Conservation (phyloP, 495 filamentous ascomycete species). For the Penicillium coffeae region DNA sequence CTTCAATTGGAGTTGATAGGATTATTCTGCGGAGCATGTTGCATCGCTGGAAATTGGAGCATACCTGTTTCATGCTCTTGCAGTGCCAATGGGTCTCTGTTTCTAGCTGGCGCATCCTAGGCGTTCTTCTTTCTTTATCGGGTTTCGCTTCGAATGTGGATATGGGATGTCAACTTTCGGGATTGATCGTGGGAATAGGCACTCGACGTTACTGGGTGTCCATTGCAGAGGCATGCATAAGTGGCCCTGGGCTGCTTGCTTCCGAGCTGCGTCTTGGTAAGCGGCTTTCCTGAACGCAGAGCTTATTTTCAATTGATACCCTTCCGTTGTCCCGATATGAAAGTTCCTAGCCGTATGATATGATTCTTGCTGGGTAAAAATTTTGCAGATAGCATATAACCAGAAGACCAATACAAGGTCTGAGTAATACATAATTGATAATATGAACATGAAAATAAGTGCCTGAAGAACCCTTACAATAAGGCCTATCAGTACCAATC, state of each 20-base stretch:
- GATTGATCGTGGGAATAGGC: background rate
- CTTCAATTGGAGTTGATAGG: background rate
- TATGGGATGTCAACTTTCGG: no score
- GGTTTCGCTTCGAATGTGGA: background rate
- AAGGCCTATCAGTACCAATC: background rate
- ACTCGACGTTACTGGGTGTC: background rate
- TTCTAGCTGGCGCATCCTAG: background rate
- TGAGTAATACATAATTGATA: background rate
- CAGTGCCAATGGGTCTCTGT: background rate
- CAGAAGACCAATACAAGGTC: background rate
- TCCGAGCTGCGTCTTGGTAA: background rate
- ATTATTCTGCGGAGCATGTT: background rate
- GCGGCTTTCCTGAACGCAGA: background rate
- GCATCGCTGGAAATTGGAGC: background rate
- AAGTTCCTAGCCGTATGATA: no score
- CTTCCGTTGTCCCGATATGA: background rate
- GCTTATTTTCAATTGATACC: background rate
- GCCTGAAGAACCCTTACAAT: background rate
- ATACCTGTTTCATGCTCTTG: background rate
- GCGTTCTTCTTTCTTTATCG: background rate
- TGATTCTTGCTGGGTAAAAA: no score
- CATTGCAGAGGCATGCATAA: no score
- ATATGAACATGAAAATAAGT: background rate
- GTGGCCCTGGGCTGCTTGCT: no score
- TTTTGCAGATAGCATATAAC: background rate